Evolutionary conservation across 495 filamentous ascomycete species (phyloP).

Genomic region (Lichina pygmaea): DNA sequence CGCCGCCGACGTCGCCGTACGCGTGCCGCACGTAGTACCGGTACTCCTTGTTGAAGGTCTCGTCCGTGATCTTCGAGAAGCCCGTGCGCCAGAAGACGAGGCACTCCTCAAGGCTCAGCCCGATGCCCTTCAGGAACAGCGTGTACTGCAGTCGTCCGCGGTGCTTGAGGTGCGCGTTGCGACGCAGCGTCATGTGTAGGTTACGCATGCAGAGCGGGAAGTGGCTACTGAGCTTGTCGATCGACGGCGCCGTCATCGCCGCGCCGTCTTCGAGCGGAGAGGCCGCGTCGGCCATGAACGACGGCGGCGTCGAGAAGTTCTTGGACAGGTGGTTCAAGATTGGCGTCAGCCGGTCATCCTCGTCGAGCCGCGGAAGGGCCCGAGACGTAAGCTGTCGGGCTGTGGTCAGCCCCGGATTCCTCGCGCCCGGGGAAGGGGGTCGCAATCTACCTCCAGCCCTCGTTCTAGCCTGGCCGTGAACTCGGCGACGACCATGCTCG

Average conservation of each 20-base stretch:
- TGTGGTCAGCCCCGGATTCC: neutral
- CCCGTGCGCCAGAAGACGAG: constrained; percentile 78
- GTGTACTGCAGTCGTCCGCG: constrained; percentile 87
- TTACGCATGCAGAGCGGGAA: constrained; percentile 92
- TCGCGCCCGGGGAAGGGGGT: neutral
- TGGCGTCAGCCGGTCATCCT: constrained; percentile 84
- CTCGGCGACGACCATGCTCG: constrained; percentile 68
- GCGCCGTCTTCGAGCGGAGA: constrained; percentile 27
- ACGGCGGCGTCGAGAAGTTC: constrained; percentile 75
- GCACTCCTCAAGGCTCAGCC: constrained; percentile 69
- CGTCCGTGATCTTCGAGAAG: constrained; percentile 68
- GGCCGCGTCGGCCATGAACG: constrained; percentile 21
- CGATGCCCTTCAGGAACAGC: constrained; percentile 92
- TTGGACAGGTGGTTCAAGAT: constrained; percentile 81
- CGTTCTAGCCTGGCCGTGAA: constrained; percentile 54
- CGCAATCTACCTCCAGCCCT: constrained; percentile 39
- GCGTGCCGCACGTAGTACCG: constrained; percentile 83
- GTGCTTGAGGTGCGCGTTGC: constrained; percentile 76
- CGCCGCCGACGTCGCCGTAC: constrained; percentile 89
- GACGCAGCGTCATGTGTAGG: constrained; percentile 57
- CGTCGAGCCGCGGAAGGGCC: constrained; percentile 74
- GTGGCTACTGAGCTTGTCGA: constrained; percentile 59
- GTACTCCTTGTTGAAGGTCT: constrained; percentile 85
- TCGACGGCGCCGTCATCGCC: constrained; percentile 47
- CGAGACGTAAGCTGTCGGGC: constrained; percentile 44